These are phyloP conservation scores for Globisporangium mamillatum DNA, from an alignment of 352 stramenopile species.

Conservation along the genomic window DNA sequence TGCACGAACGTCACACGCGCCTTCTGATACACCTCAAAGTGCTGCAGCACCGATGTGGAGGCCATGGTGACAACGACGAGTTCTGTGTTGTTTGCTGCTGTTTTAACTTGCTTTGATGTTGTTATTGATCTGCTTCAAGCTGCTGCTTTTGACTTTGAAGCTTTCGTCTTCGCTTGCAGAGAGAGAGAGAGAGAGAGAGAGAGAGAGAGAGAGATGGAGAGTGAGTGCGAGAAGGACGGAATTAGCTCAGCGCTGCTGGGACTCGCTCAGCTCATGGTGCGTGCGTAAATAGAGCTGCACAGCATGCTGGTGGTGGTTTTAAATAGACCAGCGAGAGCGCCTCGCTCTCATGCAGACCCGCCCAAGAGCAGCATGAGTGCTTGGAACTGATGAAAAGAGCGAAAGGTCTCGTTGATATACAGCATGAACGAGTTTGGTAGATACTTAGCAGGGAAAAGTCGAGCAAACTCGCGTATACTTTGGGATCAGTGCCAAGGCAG, in stretches of 20 bases:
- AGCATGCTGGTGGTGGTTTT: background rate
- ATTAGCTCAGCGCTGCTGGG: background rate
- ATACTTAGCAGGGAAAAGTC: too few relatives aligned
- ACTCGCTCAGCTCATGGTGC: background rate
- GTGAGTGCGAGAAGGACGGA: background rate
- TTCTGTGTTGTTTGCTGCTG: too few relatives aligned
- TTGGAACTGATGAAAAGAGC: too few relatives aligned
- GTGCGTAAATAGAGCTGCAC: background rate
- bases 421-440: too few relatives aligned
- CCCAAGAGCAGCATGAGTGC: background rate
- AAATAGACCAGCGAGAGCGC: background rate
- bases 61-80: conserved; percentile 37
- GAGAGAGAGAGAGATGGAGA: background rate
- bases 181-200: background rate
- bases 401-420: too few relatives aligned
- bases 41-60: conserved; percentile 89
- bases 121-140: background rate
- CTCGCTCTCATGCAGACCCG: background rate
- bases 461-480: too few relatives aligned
- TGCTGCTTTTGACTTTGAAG: background rate
- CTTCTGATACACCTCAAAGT: conserved; percentile 96
- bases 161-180: background rate
- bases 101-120: background rate
- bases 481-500: too few relatives aligned
- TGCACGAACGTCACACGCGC: conserved; percentile 94